Percentiles rank a stretch among this genome's conserved stretches.
These are phyloP conservation scores for Dendrostoma leiphaemia DNA, from an alignment of 2,329 filamentous ascomycete genomes.

Conservation along the genomic window DNA sequence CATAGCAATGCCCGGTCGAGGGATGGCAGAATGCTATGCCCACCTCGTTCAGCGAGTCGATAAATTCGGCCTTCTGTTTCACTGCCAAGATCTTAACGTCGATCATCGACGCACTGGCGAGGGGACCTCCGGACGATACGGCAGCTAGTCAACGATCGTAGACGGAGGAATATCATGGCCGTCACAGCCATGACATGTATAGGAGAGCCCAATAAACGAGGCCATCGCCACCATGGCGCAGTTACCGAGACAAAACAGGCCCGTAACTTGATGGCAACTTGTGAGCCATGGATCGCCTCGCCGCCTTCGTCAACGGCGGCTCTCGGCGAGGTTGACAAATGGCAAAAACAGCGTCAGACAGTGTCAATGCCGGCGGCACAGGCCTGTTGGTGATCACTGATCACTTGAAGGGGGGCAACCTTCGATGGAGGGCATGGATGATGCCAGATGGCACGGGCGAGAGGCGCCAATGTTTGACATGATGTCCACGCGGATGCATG, in stretches of 20 bases:
- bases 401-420: not conserved
- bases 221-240: too few relatives aligned
- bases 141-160: not conserved
- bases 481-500: not conserved
- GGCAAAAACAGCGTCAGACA: conserved; percentile 10
- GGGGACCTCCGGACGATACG: not conserved
- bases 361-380: conserved; percentile 1
- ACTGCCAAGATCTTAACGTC: conserved; percentile 2
- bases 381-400: not conserved
- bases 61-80: conserved; percentile 3
- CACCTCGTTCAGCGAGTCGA: not conserved
- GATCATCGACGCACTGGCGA: not conserved
- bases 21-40: not conserved
- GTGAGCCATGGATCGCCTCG: not conserved
- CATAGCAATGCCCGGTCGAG: not conserved
- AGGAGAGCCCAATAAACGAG: too few relatives aligned
- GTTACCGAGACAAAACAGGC: not conserved
- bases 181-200: too few relatives aligned
- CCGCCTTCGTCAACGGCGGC: not conserved
- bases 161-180: not conserved
- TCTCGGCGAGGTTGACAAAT: not conserved
- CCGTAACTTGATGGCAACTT: not conserved
- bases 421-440: conserved; percentile 7
- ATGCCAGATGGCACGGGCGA: conserved; percentile 7
- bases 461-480: conserved; percentile 12